Base-by-base conservation (phyloP, 1,284 basidiomycete genomes). In the Tremellales sp. region DNA sequence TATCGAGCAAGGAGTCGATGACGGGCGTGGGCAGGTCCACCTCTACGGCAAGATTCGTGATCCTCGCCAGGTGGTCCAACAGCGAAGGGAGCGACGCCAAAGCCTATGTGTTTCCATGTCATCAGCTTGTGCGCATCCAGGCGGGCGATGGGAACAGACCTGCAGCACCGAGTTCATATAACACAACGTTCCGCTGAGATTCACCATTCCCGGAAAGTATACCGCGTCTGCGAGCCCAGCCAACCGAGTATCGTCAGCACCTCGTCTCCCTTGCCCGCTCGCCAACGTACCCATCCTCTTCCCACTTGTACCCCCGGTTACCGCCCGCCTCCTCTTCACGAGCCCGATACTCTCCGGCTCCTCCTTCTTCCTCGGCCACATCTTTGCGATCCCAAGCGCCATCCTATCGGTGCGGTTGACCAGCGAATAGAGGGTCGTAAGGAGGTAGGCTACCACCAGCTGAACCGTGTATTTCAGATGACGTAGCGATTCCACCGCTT, bases 161-260 rank as follows among this genome's bases (percentile, higher is more conserved):
- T 93, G 90, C 9, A 94, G 74, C 3, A 89, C 91, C 12, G 89
- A 88, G 67, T 95, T 92, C 82, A 94, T 86, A 75, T 93, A 95
- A 65, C 91, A 94, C 54, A 93, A 86, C 42, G 88, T 92, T 8
- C 91, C 90, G n/a, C 87, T 89, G 29, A 91, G 83, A 64, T 95
- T 94, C 60, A 92, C 85, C 46, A 94, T 82, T 2, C 89, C 91
- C 5, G 87, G 85, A 71, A 87, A 93, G 61, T 81, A 51, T 9
- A 42, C 51, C n/a, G 45, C 50, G 12, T 29, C 37, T 14, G 28
- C 34, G 34, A 18, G 40, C 47, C 21, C 31, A 32, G 25, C 40
- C 48, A 13, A 41, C 32, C 28, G 28, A 5, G 39, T 26, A 9
- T 45, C 53, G 22, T 51, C 50, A 28, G 39, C 54, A n/a, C 57